Evolutionary conservation across 148 eudicot genomes (phyloP), one percentile per base, ranked within the genome.

Genomic region (Selenicereus undatus): DNA sequence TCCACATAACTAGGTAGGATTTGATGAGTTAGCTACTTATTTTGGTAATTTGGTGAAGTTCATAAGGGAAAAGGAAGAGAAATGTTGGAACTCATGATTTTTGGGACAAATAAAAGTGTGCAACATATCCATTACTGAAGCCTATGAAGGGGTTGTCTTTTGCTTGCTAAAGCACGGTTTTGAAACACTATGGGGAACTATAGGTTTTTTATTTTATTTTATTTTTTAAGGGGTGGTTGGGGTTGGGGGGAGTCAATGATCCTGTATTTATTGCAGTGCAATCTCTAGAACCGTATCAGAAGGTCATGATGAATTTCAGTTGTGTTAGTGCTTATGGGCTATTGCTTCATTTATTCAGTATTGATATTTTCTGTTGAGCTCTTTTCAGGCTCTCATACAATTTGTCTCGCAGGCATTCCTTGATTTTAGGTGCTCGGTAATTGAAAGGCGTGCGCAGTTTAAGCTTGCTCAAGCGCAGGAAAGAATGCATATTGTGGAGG

Each of bases 401-500:
- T 12, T 48, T 48, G 12, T 82, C 84, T 84, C 78, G 79, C 92
- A 96, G 99, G 97, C 97, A 62, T 96, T 93, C 82, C 87, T 96
- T 82, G 97, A 93, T 77, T 96, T 96, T 83, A 92, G 99, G 87
- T 93, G 93, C 82, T 83, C 91, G 43, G 93, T 92, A 29, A 83
- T 96, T 80, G 97, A 92, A 88, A 90, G 99, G 72, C 98, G 99
- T 78, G 91, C 99, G 54, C 85, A 60, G 64, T 91, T 66, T 85
- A 93, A 93, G 90, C 94, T 93, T 73, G 85, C 89, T 48, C 99
- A 96, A 45, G 98, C 99, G 21, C 88, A 84, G 82, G 92, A 91
- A 70, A 90, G 99, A 76, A 86, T 87, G 85, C 99, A 96, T 85
- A 89, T 96, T 79, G 88, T 96, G 74, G 94, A 93, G 97, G 99